Conservation (phyloP, 805 yeast species). For the Kazachstania bromeliacearum region DNA sequence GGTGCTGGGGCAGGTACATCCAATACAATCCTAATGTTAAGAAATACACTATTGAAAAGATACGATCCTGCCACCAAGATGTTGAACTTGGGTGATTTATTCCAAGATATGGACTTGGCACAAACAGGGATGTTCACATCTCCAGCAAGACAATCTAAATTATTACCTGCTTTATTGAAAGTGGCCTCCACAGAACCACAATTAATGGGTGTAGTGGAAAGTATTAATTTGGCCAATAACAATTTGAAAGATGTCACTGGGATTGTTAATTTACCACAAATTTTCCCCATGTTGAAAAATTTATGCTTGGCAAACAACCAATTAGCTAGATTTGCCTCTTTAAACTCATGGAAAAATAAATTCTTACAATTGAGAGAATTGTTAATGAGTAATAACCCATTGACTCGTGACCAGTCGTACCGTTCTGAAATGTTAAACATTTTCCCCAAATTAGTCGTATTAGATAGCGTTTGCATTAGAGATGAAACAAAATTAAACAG, state of each 20-base stretch:
- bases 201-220: conserved; percentile 40
- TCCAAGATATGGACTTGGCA: conserved; percentile 51
- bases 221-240: conserved; percentile 63
- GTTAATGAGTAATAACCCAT: conserved; percentile 67
- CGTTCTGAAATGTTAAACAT: conserved; percentile 53
- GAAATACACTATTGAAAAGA: conserved; percentile 50
- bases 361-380: conserved; percentile 66
- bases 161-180: conserved; percentile 85
- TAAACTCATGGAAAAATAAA: conserved; percentile 73
- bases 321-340: conserved; percentile 44
- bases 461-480: conserved; percentile 72
- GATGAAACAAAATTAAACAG: conserved; percentile 52
- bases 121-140: conserved; percentile 57
- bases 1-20: conserved; percentile 17
- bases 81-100: conserved; percentile 59
- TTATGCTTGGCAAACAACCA: conserved; percentile 73
- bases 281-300: conserved; percentile 70
- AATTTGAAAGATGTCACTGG: conserved; percentile 50
- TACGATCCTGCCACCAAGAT: conserved; percentile 59
- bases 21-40: conserved; percentile 54
- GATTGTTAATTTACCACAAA: conserved; percentile 55
- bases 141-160: conserved; percentile 58
- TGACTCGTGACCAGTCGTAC: conserved; percentile 40
- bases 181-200: conserved; percentile 49
- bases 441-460: conserved; percentile 69